phyloP scores from a whole-genome alignment of 306 rosid genomes.

The Mucuna pruriens region DNA sequence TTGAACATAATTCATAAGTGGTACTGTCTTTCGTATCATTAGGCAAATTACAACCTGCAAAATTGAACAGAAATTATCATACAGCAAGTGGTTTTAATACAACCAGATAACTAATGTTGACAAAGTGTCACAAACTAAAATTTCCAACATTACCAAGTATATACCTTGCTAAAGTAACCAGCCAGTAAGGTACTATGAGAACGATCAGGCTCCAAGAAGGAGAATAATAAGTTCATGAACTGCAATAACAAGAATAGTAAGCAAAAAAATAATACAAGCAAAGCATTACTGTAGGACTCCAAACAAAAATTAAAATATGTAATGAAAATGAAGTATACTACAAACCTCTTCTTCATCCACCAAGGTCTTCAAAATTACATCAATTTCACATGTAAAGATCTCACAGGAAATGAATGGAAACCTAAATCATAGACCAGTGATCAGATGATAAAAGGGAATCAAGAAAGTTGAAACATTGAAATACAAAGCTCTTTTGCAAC shows the following conservation, averaged over 20 bases:
- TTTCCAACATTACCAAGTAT: constrained; percentile 28
- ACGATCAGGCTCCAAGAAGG: constrained; percentile 87
- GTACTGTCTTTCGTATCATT: constrained; percentile 90
- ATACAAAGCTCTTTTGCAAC: neutral
- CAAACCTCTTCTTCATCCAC: constrained; percentile 96
- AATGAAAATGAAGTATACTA: neutral
- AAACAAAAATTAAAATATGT: neutral
- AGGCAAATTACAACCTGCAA: constrained; percentile 87
- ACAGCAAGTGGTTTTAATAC: constrained; percentile 10
- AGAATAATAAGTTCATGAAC: constrained; percentile 92
- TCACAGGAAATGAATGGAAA: constrained; percentile 95
- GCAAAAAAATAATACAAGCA: constrained; percentile 27
- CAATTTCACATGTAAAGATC: constrained; percentile 97
- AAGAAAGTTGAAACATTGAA: constrained; percentile 1
- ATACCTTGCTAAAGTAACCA: constrained; percentile 98
- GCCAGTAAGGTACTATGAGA: constrained; percentile 79
- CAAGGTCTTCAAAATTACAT: constrained; percentile 94
- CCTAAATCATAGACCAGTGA: constrained; percentile 54
- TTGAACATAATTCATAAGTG: constrained; percentile 94
- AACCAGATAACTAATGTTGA: neutral
- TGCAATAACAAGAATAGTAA: constrained; percentile 48
- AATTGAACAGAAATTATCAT: constrained; percentile 26
- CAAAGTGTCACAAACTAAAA: constrained; percentile 23
- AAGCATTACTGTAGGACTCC: neutral
- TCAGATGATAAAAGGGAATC: constrained; percentile 23